Conservation (phyloP, 257 asterid species). For the Petrea volubilis region DNA sequence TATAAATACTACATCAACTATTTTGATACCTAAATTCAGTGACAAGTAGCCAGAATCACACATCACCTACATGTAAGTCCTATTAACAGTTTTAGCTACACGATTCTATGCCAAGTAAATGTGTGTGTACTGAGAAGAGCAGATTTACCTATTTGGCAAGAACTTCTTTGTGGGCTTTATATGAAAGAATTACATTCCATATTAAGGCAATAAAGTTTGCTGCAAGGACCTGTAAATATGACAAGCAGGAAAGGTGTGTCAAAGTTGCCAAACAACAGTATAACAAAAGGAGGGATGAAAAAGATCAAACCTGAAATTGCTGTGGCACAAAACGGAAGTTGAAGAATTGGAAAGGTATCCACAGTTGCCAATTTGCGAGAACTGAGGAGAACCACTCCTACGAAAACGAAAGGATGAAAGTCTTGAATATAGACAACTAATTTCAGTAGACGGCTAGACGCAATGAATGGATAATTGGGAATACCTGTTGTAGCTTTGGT, state of each 20-base stretch:
- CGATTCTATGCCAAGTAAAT: not conserved
- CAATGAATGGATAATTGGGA: conserved; percentile 1
- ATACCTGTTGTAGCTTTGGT: conserved; percentile 82
- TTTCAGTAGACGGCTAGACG: not conserved
- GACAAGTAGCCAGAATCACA: not conserved
- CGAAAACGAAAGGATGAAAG: conserved; percentile 2
- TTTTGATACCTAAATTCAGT: not conserved
- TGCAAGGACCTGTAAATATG: conserved; percentile 77
- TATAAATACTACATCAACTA: not conserved
- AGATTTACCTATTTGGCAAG: conserved; percentile 57
- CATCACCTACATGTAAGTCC: not conserved
- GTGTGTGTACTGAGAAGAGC: not conserved
- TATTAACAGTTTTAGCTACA: not conserved
- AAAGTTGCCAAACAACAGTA: not conserved
- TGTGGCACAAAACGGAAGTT: conserved; percentile 92
- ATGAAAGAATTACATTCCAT: conserved; percentile 90
- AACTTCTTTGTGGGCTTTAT: conserved; percentile 90
- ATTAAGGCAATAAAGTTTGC: conserved; percentile 72
- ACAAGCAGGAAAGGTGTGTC: not conserved
- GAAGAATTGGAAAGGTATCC: conserved; percentile 90
- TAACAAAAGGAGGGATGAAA: not conserved
- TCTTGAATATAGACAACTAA: not conserved
- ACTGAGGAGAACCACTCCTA: conserved; percentile 91
- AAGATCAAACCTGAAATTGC: conserved; percentile 71
- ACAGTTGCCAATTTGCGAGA: conserved; percentile 86